Base-by-base conservation (phyloP, 768 basidiomycete species). In the Gelatoporia subvermispora region DNA sequence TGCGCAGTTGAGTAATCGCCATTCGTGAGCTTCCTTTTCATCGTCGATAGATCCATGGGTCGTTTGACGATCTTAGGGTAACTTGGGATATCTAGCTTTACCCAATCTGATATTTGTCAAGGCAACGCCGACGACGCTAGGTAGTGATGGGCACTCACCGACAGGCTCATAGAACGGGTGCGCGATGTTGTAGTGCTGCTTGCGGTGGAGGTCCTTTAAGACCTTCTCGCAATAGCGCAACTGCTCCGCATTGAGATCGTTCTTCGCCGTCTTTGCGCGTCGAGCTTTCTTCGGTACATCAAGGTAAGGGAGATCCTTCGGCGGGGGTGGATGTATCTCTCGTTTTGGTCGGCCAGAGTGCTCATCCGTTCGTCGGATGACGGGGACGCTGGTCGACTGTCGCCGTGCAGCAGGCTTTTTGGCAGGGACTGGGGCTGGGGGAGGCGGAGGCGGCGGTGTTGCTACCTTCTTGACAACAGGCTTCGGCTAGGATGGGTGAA, bases 241-340 rank as follows among this genome's bases (percentile, higher is more conserved):
- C 68, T 97, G 94, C 60, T 93, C 90, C 21, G 72, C 76, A 9
- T 84, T 83, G 15, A 84, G 78, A 50, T 85, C 82, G 49, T 83
- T 80, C 64, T 79, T 82, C 38, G 68, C 65, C 35, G 60, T 65
- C 65, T 88, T 86, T 42, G 68, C 67, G 60, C 81, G 84, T 52
- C 82, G 76, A 47, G 74, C 67, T 65, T 84, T 85, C 71, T 83
- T 85, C 24, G 88, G 84, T 2, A 62, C 75, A 62, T 91, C 89
- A 11, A 80, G 79, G 63, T 95, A 96, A 0, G 85, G 79, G 9
- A 93, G 67, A 59, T 97, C 95, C 67, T 93, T 94, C 0, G 93
- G 84, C 18, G 92, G 87, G 10, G 94, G 95, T 3, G 95, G 91
- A 62, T 97, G 95, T 23, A 97, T 94, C 66, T 99, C 96, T 46